Evolutionary conservation across 2,329 filamentous ascomycete genomes (phyloP), one percentile per base, ranked within the genome.

Genomic region (Fusarium sp.): DNA sequence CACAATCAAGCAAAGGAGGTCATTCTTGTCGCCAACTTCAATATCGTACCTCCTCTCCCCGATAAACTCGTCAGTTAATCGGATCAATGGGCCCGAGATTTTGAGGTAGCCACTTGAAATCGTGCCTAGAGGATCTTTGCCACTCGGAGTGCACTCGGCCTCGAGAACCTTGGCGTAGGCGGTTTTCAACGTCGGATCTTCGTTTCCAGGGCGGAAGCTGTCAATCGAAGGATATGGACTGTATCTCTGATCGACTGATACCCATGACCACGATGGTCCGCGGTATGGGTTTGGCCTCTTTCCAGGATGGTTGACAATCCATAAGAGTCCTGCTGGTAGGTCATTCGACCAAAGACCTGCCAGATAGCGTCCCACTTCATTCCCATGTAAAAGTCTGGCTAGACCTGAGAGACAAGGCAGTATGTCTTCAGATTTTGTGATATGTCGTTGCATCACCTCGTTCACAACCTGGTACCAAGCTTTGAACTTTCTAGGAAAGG

Each of bases 321-420:
- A 46, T 4, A 28, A 20, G 4, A 46, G 43, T 8, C 43, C 43
- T 13, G 18, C 34, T n/a, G 10, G 18, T 5, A 37, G 2, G 18
- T 37, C 18, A 4, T 37, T 37, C 0, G 18, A 37, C 34, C 34
- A 37, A 37, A 37, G 34, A 3, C 34, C 34, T 7, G 34, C 34
- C 0, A 37, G 5, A 37, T 37, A 37, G 0, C 18, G 3, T 4
- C 34, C 34, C 12, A 18, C 34, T 7, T 37, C 34, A 7, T n/a
- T 0, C 5, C 34, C 34, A 4, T n/a, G 34, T 4, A 37, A 4
- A 0, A 37, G 34, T 0, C 34, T 3, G 0, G 34, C 34, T 4
- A 37, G 10, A 0, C 34, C 34, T 12, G 34, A 37, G 18, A 37
- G 34, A 7, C 34, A 37, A n/a, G 34, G 34, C 0, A 37, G 5